Evolutionary conservation across 169 alveolate genomes (phyloP).

Genomic region (Eimeria sp.): DNA sequence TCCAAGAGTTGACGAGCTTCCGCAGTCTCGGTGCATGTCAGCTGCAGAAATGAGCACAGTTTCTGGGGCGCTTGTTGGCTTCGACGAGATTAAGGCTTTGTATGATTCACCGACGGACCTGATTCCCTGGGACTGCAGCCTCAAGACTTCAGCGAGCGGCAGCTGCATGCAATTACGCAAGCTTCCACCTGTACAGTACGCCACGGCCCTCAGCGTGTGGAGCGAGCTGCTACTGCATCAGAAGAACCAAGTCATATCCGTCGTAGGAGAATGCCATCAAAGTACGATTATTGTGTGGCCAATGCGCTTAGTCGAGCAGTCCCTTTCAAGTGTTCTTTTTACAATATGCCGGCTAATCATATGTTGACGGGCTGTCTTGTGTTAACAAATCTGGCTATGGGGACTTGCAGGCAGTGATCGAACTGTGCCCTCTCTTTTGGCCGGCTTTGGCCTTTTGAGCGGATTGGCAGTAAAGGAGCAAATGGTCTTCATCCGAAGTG

Average conservation of each 20-base stretch:
- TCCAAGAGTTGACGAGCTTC: not conserved
- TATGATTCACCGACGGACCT: constrained; percentile 51
- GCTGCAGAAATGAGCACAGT: not conserved
- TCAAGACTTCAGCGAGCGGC: constrained; percentile 40
- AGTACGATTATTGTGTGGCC: not conserved
- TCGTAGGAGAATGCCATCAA: not conserved
- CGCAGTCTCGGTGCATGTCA: not conserved
- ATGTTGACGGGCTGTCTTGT: not conserved
- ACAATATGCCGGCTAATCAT: not conserved
- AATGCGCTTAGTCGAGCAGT: not conserved
- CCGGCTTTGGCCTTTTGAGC: constrained; percentile 1
- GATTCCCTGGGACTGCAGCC: constrained; percentile 53
- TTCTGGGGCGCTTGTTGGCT: not conserved
- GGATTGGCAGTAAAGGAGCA: constrained; percentile 47
- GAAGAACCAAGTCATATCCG: constrained; percentile 56
- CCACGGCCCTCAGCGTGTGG: constrained; percentile 65
- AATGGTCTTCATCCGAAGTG: not conserved
- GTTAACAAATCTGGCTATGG: not conserved
- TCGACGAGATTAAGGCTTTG: constrained; percentile 52
- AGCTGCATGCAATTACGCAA: constrained; percentile 54
- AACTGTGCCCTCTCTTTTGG: constrained; percentile 26
- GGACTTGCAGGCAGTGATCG: constrained; percentile 19
- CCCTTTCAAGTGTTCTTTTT: not conserved
- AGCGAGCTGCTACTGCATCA: constrained; percentile 63
- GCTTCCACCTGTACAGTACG: constrained; percentile 61